Evolutionary conservation across 768 basidiomycete genomes (phyloP).

Genomic region (Lactifluus subvellereus): DNA sequence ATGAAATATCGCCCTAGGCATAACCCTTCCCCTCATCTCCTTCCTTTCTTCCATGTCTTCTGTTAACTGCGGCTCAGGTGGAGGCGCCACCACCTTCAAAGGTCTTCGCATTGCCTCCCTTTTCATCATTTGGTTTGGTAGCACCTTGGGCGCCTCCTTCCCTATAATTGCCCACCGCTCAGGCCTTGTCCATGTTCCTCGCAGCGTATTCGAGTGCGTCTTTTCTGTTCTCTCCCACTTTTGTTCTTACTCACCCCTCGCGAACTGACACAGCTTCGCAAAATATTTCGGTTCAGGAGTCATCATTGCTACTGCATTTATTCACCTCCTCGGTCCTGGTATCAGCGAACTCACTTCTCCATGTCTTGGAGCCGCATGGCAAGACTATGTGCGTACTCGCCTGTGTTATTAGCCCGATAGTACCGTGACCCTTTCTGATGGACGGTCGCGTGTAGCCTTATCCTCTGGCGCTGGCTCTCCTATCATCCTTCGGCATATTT

Average conservation of each 20-base stretch:
- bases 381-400: conserved; percentile 53
- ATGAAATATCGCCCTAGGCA: background rate
- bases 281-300: conserved; percentile 22
- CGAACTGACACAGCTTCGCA: conserved; percentile 5
- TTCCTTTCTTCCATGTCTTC: background rate
- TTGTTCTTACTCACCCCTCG: background rate
- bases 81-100: conserved; percentile 44
- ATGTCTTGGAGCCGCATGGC: conserved; percentile 71
- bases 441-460: conserved; percentile 53
- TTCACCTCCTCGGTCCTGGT: conserved; percentile 50
- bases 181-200: conserved; percentile 50
- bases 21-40: background rate
- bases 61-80: conserved; percentile 44
- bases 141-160: conserved; percentile 58
- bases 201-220: conserved; percentile 61
- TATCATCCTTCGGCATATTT: conserved; percentile 81
- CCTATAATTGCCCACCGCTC: conserved; percentile 58
- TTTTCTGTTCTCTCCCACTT: background rate
- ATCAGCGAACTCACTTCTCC: conserved; percentile 60
- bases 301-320: conserved; percentile 18
- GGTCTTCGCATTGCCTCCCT: conserved; percentile 63
- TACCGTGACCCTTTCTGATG: background rate
- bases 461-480: conserved; percentile 71
- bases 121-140: conserved; percentile 65
- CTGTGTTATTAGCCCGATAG: background rate